Evolutionary conservation across 2,329 filamentous ascomycete species (phyloP).

Genomic region (Thielaviopsis ethacetica): DNA sequence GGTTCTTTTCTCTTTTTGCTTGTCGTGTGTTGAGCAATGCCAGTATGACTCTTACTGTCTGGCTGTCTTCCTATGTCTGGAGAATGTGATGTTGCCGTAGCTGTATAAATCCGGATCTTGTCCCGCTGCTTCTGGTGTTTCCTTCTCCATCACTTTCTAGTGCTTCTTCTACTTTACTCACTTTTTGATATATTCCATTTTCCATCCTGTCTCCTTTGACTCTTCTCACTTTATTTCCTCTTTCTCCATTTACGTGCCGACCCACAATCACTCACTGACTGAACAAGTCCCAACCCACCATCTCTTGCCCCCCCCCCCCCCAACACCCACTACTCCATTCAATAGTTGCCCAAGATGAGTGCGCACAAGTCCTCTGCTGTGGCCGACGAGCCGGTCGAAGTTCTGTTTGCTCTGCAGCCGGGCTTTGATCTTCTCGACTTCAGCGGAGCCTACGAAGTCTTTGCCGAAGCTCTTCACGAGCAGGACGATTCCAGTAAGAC

Average conservation of each 20-base stretch:
- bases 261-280: neutral
- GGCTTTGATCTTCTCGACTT: conserved; percentile 45
- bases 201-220: neutral
- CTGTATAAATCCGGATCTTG: neutral
- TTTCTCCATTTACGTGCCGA: neutral
- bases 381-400: conserved; percentile 41
- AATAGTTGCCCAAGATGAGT: conserved; percentile 32
- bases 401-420: conserved; percentile 43
- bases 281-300: neutral
- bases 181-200: neutral
- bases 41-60: neutral
- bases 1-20: neutral
- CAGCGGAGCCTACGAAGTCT: conserved; percentile 36
- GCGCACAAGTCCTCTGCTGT: conserved; percentile 41
- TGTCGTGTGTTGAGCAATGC: neutral
- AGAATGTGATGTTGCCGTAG: neutral
- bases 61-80: neutral
- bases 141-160: neutral
- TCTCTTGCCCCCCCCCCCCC: neutral
- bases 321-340: neutral
- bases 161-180: neutral
- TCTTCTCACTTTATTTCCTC: neutral
- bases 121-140: neutral
- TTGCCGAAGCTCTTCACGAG: conserved; percentile 34
- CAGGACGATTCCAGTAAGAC: conserved; percentile 35